Conservation (phyloP, 106 monocot genomes). For the Allium fistulosum region DNA sequence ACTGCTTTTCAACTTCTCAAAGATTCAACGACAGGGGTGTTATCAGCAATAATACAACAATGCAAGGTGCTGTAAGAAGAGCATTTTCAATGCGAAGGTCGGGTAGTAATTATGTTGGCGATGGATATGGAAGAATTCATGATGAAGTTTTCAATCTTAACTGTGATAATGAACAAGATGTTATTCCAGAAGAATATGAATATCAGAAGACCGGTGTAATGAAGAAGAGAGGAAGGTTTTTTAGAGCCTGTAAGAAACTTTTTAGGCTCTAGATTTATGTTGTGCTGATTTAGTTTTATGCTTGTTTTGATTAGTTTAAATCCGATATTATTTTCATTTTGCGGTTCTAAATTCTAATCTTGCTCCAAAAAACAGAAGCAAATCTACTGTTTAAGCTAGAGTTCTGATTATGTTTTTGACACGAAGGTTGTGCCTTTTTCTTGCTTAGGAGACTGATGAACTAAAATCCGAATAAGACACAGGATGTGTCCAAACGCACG, state of each 20-base stretch:
- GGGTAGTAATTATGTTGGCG: background rate
- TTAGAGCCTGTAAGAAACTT: background rate
- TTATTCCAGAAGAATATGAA: background rate
- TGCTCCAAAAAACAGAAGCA: too few species aligned
- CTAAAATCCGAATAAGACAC: too few species aligned
- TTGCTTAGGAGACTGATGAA: too few species aligned
- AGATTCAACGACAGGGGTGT: background rate
- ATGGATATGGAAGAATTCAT: constrained; percentile 3
- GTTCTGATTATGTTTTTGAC: too few species aligned
- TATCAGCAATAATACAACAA: background rate
- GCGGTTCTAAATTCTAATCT: too few species aligned
- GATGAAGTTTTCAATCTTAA: background rate
- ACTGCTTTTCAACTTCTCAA: background rate
- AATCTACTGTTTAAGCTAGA: too few species aligned
- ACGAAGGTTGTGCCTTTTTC: too few species aligned
- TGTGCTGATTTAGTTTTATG: too few species aligned
- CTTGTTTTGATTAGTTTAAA: too few species aligned
- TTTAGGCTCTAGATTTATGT: background rate
- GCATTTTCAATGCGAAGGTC: background rate
- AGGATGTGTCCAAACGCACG: too few species aligned
- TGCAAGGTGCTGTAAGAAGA: background rate
- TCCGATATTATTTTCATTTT: too few species aligned
- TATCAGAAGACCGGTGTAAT: background rate
- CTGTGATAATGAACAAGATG: background rate
- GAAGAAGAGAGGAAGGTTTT: background rate